These are phyloP conservation scores for Scutellaria galericulata DNA, from an alignment of 257 asterid genomes.

Conservation along the genomic window DNA sequence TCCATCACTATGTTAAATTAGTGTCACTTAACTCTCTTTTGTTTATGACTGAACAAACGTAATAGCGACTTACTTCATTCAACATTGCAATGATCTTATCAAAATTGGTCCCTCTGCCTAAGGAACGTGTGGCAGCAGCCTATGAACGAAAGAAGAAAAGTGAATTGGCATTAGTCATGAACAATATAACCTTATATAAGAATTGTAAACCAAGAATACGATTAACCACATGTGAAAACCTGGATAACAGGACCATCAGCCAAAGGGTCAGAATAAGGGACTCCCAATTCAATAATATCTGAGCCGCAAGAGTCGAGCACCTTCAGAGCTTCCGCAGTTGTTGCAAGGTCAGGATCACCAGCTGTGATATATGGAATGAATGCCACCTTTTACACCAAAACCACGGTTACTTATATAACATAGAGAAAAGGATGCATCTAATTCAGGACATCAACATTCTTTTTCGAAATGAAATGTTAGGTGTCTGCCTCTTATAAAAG, in stretches of 20 bases:
- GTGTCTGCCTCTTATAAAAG: too few species aligned
- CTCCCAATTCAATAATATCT: conserved; percentile 84
- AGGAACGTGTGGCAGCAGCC: conserved; percentile 89
- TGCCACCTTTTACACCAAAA: conserved; percentile 70
- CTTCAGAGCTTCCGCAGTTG: conserved; percentile 84
- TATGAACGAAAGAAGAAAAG: conserved; percentile 34
- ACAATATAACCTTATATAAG: conserved; percentile 13
- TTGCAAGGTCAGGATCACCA: conserved; percentile 85
- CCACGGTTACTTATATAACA: conserved; percentile 25
- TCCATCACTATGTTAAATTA: conserved; percentile 14
- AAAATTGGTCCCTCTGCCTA: conserved; percentile 73
- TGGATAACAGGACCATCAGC: conserved; percentile 98
- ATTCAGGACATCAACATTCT: background rate
- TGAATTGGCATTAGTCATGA: background rate
- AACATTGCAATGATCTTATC: conserved; percentile 73
- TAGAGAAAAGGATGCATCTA: background rate
- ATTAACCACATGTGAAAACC: conserved; percentile 43
- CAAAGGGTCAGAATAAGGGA: conserved; percentile 95
- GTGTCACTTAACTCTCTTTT: conserved; percentile 18
- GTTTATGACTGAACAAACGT: background rate
- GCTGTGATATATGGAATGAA: conserved; percentile 87
- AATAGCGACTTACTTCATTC: conserved; percentile 63
- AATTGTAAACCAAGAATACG: background rate
- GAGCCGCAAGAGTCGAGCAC: conserved; percentile 86
- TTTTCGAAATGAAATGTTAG: background rate